These are phyloP conservation scores for Camelina neglecta DNA, from an alignment of 345 rosid species.

Conservation along the genomic window DNA sequence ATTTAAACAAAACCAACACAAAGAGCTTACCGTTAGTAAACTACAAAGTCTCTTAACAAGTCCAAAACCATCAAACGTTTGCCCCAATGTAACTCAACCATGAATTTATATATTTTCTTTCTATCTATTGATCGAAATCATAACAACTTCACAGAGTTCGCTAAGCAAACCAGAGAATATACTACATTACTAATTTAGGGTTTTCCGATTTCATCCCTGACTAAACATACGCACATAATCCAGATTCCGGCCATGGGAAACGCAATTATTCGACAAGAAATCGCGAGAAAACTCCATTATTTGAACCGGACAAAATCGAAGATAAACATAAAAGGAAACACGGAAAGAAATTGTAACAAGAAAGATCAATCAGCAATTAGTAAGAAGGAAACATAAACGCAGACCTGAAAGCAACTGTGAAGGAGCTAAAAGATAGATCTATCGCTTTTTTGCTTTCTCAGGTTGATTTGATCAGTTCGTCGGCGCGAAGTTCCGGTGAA, in stretches of 20 bases:
- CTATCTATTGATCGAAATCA: not conserved
- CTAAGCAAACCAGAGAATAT: conserved; percentile 7
- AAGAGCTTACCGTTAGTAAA: not conserved
- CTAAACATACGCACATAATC: not conserved
- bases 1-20: conserved; percentile 26
- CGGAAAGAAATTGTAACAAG: conserved; percentile 2
- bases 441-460: conserved; percentile 1
- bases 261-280: not conserved
- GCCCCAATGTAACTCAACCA: no score
- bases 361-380: not conserved
- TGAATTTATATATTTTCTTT: not conserved
- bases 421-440: conserved; percentile 25
- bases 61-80: conserved; percentile 9
- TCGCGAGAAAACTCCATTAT: not conserved
- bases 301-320: not conserved
- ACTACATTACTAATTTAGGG: conserved; percentile 20
- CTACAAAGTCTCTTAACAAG: not conserved
- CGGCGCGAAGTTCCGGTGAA: conserved; percentile 37
- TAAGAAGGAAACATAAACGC: not conserved
- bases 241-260: not conserved
- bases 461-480: conserved; percentile 29
- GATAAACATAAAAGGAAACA: conserved; percentile 15
- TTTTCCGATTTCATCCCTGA: not conserved
- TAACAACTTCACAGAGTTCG: not conserved
- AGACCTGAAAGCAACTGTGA: conserved; percentile 23